Base-by-base conservation (phyloP, 345 rosid species). In the Nasturtium officinale region DNA sequence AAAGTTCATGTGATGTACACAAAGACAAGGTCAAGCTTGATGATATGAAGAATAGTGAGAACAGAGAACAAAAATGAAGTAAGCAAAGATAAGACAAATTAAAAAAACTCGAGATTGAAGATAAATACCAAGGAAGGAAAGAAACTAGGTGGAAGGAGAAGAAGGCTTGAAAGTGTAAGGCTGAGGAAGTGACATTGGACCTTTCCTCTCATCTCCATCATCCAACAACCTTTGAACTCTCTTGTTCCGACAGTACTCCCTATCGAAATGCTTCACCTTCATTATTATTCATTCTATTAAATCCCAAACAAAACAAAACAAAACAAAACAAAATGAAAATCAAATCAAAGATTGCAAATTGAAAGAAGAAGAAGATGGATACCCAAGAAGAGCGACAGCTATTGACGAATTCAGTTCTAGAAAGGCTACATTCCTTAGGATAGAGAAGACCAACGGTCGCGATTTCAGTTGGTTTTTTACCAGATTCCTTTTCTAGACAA, bases 201-300 rank as follows among this genome's bases (percentile, higher is more conserved):
- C 93, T 78, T 86, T 81, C 88, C 88, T 89, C 33, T 83, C 61
- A 48, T 80, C 85, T 67, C 67, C 80, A 69, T 89, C 98, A 59
- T 89, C 97, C 74, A 90, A 80, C 59, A 87, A 72, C 80, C 95
- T 88, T 62, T 77, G 83, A 16, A 85, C 82, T 69, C 86, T 84
- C 85, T 89, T 93, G 80, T 87, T 84, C 82, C 80, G 77, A 71
- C 92, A 85, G 18, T 87, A 84, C 80, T 73, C 79, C 76, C 96
- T 78, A 80, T 90, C 97, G 53, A 93, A 90, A 89, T 87, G 96
- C 78, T 89, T 93, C 86, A 93, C 92, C 98, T 90, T 9, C 54
- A 73, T 17, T 28, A 28, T 23, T 47, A 40, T 3, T 15, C 21
- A 2, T 11, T 32, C 15, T 23, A 60, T 59, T 51, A 51, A 20